Base-by-base conservation (phyloP, 1,284 basidiomycete species). In the Tilletiopsis washingtonensis region DNA sequence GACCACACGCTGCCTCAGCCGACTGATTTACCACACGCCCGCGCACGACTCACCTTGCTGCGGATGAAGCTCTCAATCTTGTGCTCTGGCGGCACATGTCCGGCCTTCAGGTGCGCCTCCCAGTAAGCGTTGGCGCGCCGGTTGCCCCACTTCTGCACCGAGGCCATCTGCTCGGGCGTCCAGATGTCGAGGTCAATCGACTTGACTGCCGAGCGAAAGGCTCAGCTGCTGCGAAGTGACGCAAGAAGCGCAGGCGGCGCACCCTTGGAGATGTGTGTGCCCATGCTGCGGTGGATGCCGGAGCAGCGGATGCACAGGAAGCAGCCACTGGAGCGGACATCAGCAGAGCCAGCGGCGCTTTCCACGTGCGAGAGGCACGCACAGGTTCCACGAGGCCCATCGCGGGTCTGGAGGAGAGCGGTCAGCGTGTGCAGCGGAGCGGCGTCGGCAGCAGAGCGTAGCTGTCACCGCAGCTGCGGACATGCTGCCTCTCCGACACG, bases 351-450 rank as follows among this genome's bases (percentile, higher is more conserved):
- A 34, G 29, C n/a, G 9, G 29, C 29, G 29, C 29, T n/a, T n/a
- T 39, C n/a, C 37, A 7, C 5, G 37, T 39, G 37, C 19, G 37
- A n/a, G 19, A 6, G 19, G 11, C 7, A 72, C 83, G 65, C 73
- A 90, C 83, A 97, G 75, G 74, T 97, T 98, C 88, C 91, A 96
- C 1, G 90, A 91, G 19, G 93, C 93, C 93, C 93, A 98, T 70
- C 93, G 80, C 34, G 93, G 88, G 78, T 97, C 93, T 93, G 64
- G 11, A 11, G 37, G 15, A 5, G 11, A 38, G 14, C 25, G 12
- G 15, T 9, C 9, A 26, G 25, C 17, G 29, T 19, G 41, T n/a
- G n/a, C n/a, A n/a, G n/a, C n/a, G n/a, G n/a, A n/a, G n/a, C n/a
- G n/a, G n/a, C n/a, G n/a, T n/a, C n/a, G n/a, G n/a, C n/a, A n/a